These are phyloP conservation scores for Aegilops longissima DNA, from an alignment of 176 grass and related monocot species.

Conservation along the genomic window DNA sequence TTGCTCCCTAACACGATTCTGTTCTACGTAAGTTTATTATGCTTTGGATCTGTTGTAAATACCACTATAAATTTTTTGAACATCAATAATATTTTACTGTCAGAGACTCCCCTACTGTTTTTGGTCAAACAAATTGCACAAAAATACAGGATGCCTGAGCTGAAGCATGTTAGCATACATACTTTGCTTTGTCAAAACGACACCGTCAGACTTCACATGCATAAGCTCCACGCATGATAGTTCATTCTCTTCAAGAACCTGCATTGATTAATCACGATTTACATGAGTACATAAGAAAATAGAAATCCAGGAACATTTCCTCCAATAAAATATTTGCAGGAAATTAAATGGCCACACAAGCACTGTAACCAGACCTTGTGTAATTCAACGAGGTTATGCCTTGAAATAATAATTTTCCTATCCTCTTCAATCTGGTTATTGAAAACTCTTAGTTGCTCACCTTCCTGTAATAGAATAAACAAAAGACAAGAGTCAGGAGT, in stretches of 20 bases:
- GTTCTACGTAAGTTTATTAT: not conserved
- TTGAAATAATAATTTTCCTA: constrained; percentile 90
- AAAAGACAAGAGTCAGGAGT: constrained; percentile 8
- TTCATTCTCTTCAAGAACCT: constrained; percentile 84
- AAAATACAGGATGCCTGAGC: not conserved
- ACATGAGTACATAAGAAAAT: not conserved
- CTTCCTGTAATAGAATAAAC: constrained; percentile 65
- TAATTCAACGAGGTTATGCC: constrained; percentile 87
- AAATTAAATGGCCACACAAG: constrained; percentile 4
- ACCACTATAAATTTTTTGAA: not conserved
- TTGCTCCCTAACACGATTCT: not conserved
- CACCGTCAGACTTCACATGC: constrained; percentile 82
- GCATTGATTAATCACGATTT: constrained; percentile 25
- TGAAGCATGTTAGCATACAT: constrained; percentile 36
- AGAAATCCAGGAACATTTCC: not conserved
- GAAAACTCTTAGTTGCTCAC: constrained; percentile 65
- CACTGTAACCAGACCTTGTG: constrained; percentile 65
- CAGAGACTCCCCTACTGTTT: not conserved
- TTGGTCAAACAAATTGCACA: constrained; percentile 6
- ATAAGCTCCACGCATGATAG: constrained; percentile 79
- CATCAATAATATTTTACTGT: not conserved
- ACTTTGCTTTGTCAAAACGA: constrained; percentile 89
- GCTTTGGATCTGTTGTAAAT: not conserved
- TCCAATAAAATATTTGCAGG: not conserved
- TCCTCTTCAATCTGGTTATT: constrained; percentile 92